Percentiles rank a stretch among this genome's conserved stretches.
Evolutionary conservation across 2,329 filamentous ascomycete genomes (phyloP).

Genomic region (Neofusicoccum umdonicola): DNA sequence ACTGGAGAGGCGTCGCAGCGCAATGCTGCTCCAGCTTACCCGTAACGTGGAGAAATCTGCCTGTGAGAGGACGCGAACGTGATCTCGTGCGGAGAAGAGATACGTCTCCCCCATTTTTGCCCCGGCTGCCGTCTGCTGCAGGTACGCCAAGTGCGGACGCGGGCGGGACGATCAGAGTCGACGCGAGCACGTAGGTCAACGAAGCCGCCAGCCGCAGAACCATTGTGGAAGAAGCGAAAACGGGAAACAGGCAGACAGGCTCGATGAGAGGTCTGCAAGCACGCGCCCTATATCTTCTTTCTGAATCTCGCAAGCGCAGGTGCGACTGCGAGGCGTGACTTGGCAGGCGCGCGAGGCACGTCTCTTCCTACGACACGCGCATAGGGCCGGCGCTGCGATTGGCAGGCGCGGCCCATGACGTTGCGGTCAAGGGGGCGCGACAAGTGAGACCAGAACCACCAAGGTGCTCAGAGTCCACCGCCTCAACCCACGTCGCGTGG

Average conservation of each 20-base stretch:
- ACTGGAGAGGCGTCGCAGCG: not conserved
- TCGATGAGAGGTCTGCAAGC: not conserved
- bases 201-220: conserved; percentile 26
- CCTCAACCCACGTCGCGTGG: conserved; percentile 4
- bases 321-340: not conserved
- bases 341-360: conserved; percentile 10
- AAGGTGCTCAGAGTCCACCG: conserved; percentile 10
- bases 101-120: conserved; percentile 2
- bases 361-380: conserved; percentile 10
- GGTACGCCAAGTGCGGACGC: conserved; percentile 1
- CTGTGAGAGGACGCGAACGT: conserved; percentile 34
- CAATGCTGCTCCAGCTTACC: conserved; percentile 49
- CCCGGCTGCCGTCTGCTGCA: conserved; percentile 1
- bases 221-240: conserved; percentile 22
- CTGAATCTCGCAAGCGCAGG: not conserved
- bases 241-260: not conserved
- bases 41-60: conserved; percentile 84
- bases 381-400: conserved; percentile 2
- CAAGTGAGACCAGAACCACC: not conserved
- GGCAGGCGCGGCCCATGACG: not conserved
- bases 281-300: conserved; percentile 8
- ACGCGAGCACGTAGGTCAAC: conserved; percentile 27
- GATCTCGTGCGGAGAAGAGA: not conserved
- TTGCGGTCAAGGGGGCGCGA: not conserved
- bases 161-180: conserved; percentile 22